Evolutionary conservation across 2,329 filamentous ascomycete species (phyloP).

Genomic region (Ophiosphaerella korrae): DNA sequence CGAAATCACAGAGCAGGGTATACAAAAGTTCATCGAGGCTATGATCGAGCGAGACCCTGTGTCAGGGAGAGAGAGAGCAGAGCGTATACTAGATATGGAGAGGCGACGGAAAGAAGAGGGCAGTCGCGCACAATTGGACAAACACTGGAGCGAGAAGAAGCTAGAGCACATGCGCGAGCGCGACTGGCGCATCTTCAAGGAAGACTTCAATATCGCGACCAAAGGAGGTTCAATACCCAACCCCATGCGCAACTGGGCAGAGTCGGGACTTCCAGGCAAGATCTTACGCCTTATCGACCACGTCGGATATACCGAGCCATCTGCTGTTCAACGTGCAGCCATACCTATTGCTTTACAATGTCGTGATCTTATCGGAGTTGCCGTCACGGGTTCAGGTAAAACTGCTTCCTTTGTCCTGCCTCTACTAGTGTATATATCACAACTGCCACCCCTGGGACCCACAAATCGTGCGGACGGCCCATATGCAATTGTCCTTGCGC

Average conservation of each 20-base stretch:
- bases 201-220: slow-evolving; percentile 95
- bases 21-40: slow-evolving; percentile 66
- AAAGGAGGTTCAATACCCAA: slow-evolving; percentile 92
- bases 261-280: slow-evolving; percentile 77
- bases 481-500: slow-evolving; percentile 95
- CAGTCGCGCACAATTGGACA: slow-evolving; percentile 75
- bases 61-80: slow-evolving; percentile 75
- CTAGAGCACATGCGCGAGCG: slow-evolving; percentile 93
- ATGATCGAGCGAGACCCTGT: slow-evolving; percentile 77
- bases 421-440: slow-evolving; percentile 90
- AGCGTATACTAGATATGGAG: slow-evolving; percentile 85
- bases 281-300: slow-evolving; percentile 80
- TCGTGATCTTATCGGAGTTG: slow-evolving; percentile 96
- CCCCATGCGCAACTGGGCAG: slow-evolving; percentile 92
- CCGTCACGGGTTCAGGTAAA: slow-evolving; percentile 97
- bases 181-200: slow-evolving; percentile 99
- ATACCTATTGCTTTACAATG: slow-evolving; percentile 94
- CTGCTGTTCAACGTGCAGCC: slow-evolving; percentile 88
- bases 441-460: slow-evolving; percentile 83
- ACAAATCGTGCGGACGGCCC: slow-evolving; percentile 91
- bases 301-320: slow-evolving; percentile 90
- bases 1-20: slow-evolving; percentile 58
- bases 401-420: slow-evolving; percentile 94
- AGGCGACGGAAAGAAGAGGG: slow-evolving; percentile 74
- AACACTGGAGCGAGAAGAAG: slow-evolving; percentile 94